phyloP scores from a whole-genome alignment of 2,329 filamentous ascomycete species.

The Didymella keratinophila region DNA sequence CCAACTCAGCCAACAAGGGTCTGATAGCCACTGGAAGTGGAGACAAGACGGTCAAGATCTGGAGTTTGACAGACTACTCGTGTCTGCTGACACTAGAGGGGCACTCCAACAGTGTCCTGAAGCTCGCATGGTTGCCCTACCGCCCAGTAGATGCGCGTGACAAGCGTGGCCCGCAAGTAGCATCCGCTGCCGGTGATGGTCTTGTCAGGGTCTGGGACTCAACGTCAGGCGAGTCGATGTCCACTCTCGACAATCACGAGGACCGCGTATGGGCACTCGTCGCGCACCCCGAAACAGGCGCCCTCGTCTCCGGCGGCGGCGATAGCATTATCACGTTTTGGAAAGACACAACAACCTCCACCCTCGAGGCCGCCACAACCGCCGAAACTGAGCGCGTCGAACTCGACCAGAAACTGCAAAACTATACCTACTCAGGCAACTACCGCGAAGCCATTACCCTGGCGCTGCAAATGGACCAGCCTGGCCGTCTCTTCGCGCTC shows the following conservation, averaged over 20 bases:
- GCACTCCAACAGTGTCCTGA: slow-evolving; percentile 93
- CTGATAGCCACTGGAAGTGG: slow-evolving; percentile 89
- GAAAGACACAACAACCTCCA: slow-evolving; percentile 87
- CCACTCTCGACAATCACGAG: slow-evolving; percentile 94
- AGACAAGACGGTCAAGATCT: slow-evolving; percentile 95
- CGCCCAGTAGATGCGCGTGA: slow-evolving; percentile 49
- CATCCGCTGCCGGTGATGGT: slow-evolving; percentile 90
- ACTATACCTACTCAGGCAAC: slow-evolving; percentile 85
- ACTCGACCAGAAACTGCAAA: slow-evolving; percentile 92
- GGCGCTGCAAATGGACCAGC: slow-evolving; percentile 92
- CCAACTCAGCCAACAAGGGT: slow-evolving; percentile 72
- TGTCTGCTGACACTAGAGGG: slow-evolving; percentile 95
- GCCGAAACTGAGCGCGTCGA: slow-evolving; percentile 83
- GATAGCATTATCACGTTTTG: slow-evolving; percentile 96
- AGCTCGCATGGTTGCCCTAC: slow-evolving; percentile 83
- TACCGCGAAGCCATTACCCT: slow-evolving; percentile 94
- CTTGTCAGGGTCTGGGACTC: slow-evolving; percentile 97
- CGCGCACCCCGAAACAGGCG: slow-evolving; percentile 68
- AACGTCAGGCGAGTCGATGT: slow-evolving; percentile 81
- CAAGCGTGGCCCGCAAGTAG: slow-evolving; percentile 73
- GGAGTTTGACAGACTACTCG: slow-evolving; percentile 90
- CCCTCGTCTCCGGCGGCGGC: slow-evolving; percentile 86
- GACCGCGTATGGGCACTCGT: slow-evolving; percentile 93
- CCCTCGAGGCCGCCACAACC: slow-evolving; percentile 75
- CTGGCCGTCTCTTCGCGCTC: slow-evolving; percentile 81